These are phyloP conservation scores for Pseudoturritis turrita DNA, from an alignment of 345 rosid species.

Conservation along the genomic window DNA sequence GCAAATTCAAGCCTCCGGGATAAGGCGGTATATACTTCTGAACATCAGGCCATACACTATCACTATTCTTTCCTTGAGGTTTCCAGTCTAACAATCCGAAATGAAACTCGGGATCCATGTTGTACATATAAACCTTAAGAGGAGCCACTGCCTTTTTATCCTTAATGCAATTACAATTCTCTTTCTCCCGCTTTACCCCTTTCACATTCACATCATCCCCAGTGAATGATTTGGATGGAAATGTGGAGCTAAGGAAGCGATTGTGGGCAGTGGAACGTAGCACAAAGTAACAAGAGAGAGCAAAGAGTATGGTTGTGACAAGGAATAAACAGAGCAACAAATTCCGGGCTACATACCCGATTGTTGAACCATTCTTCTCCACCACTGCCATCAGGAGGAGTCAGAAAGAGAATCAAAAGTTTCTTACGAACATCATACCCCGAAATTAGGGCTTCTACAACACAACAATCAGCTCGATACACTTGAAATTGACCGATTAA, in stretches of 20 bases:
- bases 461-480: neutral
- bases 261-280: slow-evolving; percentile 53
- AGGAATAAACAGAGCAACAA: slow-evolving; percentile 50
- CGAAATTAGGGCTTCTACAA: neutral
- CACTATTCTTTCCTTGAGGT: slow-evolving; percentile 25
- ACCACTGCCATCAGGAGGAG: slow-evolving; percentile 39
- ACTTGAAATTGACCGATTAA: neutral
- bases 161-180: slow-evolving; percentile 8
- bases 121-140: slow-evolving; percentile 89
- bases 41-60: slow-evolving; percentile 80
- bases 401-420: neutral
- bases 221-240: slow-evolving; percentile 26
- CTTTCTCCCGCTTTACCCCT: slow-evolving; percentile 7
- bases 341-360: slow-evolving; percentile 44
- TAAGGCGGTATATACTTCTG: slow-evolving; percentile 49
- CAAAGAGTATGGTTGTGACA: slow-evolving; percentile 42
- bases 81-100: slow-evolving; percentile 83
- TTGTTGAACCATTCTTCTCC: slow-evolving; percentile 46
- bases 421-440: neutral
- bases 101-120: slow-evolving; percentile 87
- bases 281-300: slow-evolving; percentile 69
- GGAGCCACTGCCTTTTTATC: slow-evolving; percentile 6
- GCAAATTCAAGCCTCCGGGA: slow-evolving; percentile 94
- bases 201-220: slow-evolving; percentile 12
- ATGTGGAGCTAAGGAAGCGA: slow-evolving; percentile 34